A percentile compares a stretch with the other conserved stretches of the same genome.
Conservation (phyloP, 2,329 filamentous ascomycete species). For the Neurospora crassa region DNA sequence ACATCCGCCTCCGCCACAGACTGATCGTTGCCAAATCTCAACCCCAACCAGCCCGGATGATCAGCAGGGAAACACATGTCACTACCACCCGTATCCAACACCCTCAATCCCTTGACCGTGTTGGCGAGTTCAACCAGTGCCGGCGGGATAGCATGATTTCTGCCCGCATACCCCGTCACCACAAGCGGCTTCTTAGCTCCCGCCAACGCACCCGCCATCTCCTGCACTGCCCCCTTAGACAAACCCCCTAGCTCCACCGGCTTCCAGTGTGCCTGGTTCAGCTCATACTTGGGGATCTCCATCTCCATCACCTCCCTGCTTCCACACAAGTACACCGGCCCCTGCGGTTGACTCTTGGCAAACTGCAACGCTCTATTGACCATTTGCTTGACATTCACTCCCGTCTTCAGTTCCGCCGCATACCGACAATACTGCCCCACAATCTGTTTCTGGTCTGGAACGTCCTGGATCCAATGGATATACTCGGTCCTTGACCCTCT, state of each 20-base stretch:
- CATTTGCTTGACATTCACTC: slow-evolving; percentile 80
- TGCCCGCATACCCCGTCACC: slow-evolving; percentile 61
- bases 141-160: slow-evolving; percentile 53
- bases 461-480: slow-evolving; percentile 35
- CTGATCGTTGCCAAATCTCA: slow-evolving; percentile 66
- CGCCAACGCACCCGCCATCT: slow-evolving; percentile 54
- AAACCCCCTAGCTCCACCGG: slow-evolving; percentile 58
- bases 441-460: slow-evolving; percentile 38
- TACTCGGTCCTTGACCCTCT: slow-evolving; percentile 30
- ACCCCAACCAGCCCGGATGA: slow-evolving; percentile 58
- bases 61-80: slow-evolving; percentile 74
- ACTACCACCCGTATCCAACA: slow-evolving; percentile 67
- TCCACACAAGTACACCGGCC: slow-evolving; percentile 70
- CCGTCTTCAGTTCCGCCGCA: slow-evolving; percentile 71
- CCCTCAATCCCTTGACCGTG: slow-evolving; percentile 56
- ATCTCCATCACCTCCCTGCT: slow-evolving; percentile 79
- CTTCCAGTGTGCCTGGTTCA: slow-evolving; percentile 63
- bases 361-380: slow-evolving; percentile 79
- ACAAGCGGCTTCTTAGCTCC: slow-evolving; percentile 57
- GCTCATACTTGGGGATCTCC: slow-evolving; percentile 62
- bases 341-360: slow-evolving; percentile 65
- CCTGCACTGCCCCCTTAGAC: slow-evolving; percentile 39
- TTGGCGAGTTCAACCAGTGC: slow-evolving; percentile 59
- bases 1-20: slow-evolving; percentile 69
- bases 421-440: slow-evolving; percentile 81